Conservation (phyloP, 768 basidiomycete genomes). For the Pisolithus sp. region DNA sequence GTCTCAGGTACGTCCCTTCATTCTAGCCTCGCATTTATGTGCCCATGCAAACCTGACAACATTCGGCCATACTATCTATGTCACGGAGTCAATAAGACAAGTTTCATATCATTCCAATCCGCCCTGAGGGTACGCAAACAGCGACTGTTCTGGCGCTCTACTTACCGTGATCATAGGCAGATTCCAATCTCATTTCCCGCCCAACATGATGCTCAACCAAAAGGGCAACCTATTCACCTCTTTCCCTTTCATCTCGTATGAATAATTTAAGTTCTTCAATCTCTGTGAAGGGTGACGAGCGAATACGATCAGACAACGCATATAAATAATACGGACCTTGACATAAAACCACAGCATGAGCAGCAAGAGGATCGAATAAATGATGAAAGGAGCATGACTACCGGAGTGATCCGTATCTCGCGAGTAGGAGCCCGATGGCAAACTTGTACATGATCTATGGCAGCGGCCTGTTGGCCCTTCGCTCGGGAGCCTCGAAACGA, state of each 20-base stretch:
- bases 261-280: slow-evolving; percentile 99
- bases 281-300: slow-evolving; percentile 65
- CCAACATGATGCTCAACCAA: slow-evolving; percentile 94
- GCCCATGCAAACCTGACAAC: slow-evolving; percentile 6
- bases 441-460: too few species aligned
- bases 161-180: slow-evolving; percentile 46
- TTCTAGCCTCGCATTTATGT: not conserved
- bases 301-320: too few species aligned
- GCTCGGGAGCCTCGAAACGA: too few species aligned
- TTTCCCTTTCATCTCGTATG: slow-evolving; percentile 94
- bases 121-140: slow-evolving; percentile 50
- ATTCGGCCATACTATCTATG: slow-evolving; percentile 16
- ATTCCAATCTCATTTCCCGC: slow-evolving; percentile 62
- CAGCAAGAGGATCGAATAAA: too few species aligned
- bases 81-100: slow-evolving; percentile 46
- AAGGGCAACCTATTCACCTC: slow-evolving; percentile 98
- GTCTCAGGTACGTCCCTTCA: slow-evolving; percentile 12
- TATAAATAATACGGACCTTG: too few species aligned
- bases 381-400: too few species aligned
- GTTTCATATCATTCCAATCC: slow-evolving; percentile 73
- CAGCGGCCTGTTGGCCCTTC: too few species aligned
- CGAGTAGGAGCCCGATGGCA: too few species aligned
- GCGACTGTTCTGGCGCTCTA: not conserved
- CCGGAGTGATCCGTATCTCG: too few species aligned
- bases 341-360: too few species aligned